These are phyloP conservation scores for Neospermospora avenae DNA, from an alignment of 2,329 filamentous ascomycete genomes.

Conservation along the genomic window DNA sequence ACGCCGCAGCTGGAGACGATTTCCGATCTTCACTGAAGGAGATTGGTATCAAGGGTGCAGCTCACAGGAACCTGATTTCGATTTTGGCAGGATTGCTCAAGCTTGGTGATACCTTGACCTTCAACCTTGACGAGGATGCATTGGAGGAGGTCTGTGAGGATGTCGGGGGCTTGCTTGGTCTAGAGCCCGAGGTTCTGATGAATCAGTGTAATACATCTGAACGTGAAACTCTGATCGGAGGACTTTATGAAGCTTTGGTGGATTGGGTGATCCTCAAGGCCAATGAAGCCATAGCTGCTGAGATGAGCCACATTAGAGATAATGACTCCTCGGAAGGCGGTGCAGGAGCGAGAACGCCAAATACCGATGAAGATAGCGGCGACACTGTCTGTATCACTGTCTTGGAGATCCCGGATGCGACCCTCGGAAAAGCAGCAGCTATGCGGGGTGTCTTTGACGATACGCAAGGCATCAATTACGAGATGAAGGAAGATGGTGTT, in stretches of 20 bases:
- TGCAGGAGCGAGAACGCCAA: slow-evolving; percentile 59
- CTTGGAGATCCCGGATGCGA: slow-evolving; percentile 77
- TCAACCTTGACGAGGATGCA: slow-evolving; percentile 77
- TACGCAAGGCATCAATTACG: slow-evolving; percentile 83
- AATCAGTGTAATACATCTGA: slow-evolving; percentile 81
- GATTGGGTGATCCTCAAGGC: slow-evolving; percentile 92
- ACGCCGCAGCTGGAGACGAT: slow-evolving; percentile 89
- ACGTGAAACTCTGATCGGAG: slow-evolving; percentile 75
- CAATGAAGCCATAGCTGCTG: slow-evolving; percentile 76
- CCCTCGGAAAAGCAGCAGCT: slow-evolving; percentile 81
- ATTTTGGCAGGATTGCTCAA: slow-evolving; percentile 84
- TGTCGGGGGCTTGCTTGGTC: slow-evolving; percentile 77
- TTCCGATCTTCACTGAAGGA: slow-evolving; percentile 83
- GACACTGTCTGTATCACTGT: slow-evolving; percentile 90
- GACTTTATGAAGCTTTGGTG: slow-evolving; percentile 88
- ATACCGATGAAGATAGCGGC: slow-evolving; percentile 65
- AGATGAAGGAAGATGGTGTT: slow-evolving; percentile 96
- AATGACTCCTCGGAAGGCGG: slow-evolving; percentile 66
- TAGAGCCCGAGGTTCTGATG: slow-evolving; percentile 80
- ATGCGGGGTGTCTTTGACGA: slow-evolving; percentile 93
- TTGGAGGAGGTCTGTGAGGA: slow-evolving; percentile 88
- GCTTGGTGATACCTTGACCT: slow-evolving; percentile 85
- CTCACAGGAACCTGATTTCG: slow-evolving; percentile 79
- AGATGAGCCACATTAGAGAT: slow-evolving; percentile 65
- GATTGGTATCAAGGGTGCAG: slow-evolving; percentile 87